phyloP scores from a whole-genome alignment of 164 flowering plant genomes.

The Aristolochia fimbriata region DNA sequence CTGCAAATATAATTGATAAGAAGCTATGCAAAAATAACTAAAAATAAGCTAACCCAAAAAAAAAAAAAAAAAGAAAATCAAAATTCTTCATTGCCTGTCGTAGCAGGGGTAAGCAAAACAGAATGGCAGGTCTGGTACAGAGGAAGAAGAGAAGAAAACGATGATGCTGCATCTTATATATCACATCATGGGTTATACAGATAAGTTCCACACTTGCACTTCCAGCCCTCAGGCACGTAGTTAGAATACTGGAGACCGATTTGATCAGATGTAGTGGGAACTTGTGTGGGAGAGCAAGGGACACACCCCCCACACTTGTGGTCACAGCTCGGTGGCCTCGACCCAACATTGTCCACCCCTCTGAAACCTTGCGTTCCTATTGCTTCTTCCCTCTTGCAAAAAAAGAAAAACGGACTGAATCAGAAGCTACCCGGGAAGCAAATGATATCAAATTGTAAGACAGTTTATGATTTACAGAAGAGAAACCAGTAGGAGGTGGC shows the following conservation, averaged over 20 bases:
- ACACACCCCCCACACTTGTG: conserved; percentile 40
- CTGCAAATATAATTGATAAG: too few species aligned
- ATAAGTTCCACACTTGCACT: conserved; percentile 47
- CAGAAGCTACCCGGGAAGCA: too few species aligned
- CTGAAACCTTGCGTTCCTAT: not conserved
- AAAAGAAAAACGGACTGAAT: not conserved
- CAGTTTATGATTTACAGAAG: not conserved
- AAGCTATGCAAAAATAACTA: too few species aligned
- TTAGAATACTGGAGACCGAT: conserved; percentile 32
- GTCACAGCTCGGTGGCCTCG: conserved; percentile 45
- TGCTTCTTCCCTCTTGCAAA: not conserved
- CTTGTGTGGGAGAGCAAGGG: too few species aligned
- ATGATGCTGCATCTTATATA: too few species aligned
- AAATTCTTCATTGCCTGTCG: too few species aligned
- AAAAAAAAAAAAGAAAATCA: too few species aligned
- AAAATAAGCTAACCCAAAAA: too few species aligned
- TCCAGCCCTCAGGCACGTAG: conserved; percentile 61
- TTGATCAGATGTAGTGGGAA: conserved; percentile 25
- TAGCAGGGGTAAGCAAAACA: too few species aligned
- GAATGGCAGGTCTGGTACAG: too few species aligned
- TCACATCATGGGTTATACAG: conserved; percentile 30
- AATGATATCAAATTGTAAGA: not conserved
- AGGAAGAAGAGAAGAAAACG: too few species aligned
- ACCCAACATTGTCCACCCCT: not conserved
- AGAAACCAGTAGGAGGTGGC: not conserved